Evolutionary conservation across 306 rosid genomes (phyloP).

Genomic region (Prunus kanzakura): DNA sequence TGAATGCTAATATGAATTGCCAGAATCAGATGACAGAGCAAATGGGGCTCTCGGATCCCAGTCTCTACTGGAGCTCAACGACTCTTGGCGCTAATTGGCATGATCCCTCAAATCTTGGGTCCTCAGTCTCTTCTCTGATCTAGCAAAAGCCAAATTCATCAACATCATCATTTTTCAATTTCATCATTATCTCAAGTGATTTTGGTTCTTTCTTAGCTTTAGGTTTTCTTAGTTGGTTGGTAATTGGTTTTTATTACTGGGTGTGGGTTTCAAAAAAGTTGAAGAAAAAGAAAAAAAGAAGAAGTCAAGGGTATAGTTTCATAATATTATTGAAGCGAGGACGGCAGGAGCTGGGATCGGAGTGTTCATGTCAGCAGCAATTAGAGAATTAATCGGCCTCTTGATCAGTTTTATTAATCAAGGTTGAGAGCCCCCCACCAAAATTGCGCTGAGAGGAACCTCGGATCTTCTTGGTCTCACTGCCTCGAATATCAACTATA

Average conservation of each 20-base stretch:
- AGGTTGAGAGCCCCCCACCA: constrained; percentile 46
- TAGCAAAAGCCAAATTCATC: constrained; percentile 46
- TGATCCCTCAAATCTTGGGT: constrained; percentile 57
- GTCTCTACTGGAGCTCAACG: constrained; percentile 65
- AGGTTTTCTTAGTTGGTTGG: constrained; percentile 15
- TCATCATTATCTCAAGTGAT: not conserved
- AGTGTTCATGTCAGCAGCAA: constrained; percentile 98
- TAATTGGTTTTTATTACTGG: constrained; percentile 17
- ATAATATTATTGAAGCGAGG: constrained; percentile 10
- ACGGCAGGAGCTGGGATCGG: constrained; percentile 76
- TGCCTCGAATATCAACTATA: constrained; percentile 7
- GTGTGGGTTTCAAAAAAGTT: constrained; percentile 8
- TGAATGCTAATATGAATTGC: not conserved
- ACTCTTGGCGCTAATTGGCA: constrained; percentile 49
- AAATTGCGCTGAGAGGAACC: constrained; percentile 98
- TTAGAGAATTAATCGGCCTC: constrained; percentile 39
- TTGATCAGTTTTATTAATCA: constrained; percentile 45
- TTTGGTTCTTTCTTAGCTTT: constrained; percentile 13
- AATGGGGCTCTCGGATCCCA: constrained; percentile 55
- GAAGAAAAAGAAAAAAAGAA: constrained; percentile 19
- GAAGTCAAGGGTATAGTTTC: not conserved
- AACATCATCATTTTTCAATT: constrained; percentile 56
- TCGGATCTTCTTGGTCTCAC: constrained; percentile 86
- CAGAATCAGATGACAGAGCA: constrained; percentile 55
- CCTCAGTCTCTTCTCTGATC: constrained; percentile 76